Conservation (phyloP, 2,329 filamentous ascomycete genomes). For the Fusarium sp. region DNA sequence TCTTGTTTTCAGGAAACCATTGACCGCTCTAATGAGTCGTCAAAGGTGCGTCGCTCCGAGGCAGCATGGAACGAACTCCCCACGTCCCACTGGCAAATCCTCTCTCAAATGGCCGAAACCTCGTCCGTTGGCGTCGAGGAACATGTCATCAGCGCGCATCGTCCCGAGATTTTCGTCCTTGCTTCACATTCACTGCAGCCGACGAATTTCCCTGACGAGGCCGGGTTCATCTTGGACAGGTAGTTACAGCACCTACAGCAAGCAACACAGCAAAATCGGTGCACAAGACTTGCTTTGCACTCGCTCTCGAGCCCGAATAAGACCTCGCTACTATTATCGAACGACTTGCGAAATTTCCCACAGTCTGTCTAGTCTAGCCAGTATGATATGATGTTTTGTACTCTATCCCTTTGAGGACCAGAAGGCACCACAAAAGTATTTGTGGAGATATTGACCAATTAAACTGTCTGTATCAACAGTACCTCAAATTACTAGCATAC, state of each 20-base stretch:
- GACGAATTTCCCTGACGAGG: neutral
- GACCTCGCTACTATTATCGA: neutral
- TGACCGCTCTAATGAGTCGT: neutral
- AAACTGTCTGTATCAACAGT: too few relatives aligned
- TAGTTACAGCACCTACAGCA: too few relatives aligned
- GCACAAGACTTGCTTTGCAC: neutral
- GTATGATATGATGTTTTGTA: too few relatives aligned
- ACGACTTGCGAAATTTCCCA: neutral
- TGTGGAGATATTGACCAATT: too few relatives aligned
- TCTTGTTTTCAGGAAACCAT: neutral
- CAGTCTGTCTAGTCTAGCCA: too few relatives aligned
- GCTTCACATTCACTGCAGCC: neutral
- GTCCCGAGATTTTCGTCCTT: neutral
- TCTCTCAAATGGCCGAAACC: neutral
- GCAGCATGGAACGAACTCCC: neutral
- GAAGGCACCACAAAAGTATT: too few relatives aligned
- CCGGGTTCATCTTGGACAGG: neutral
- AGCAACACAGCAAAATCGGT: neutral
- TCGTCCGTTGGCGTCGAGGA: neutral
- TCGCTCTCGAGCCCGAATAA: neutral
- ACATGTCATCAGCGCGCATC: neutral
- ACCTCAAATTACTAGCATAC: too few relatives aligned
- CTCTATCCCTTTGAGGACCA: too few relatives aligned
- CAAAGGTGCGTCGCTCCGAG: neutral
- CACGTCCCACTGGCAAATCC: neutral